phyloP scores from a whole-genome alignment of 208 protist genomes.

The Wallacemonas collosoma region DNA sequence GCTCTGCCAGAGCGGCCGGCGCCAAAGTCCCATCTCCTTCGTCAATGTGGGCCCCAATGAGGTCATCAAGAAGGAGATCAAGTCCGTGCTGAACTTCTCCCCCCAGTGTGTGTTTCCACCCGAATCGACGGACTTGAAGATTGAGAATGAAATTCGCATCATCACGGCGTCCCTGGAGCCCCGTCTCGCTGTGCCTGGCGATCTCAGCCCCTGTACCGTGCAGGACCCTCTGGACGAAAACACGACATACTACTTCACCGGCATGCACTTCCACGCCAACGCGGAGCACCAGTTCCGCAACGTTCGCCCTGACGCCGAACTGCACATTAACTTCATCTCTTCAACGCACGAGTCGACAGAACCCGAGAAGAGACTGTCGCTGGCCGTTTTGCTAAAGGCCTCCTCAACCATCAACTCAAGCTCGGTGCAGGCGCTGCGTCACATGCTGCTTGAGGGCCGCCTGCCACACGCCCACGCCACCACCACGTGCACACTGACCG shows the following conservation, averaged over 20 bases:
- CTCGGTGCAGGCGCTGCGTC: constrained; percentile 51
- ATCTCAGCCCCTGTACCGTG: constrained; percentile 52
- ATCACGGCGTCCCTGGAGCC: constrained; percentile 48
- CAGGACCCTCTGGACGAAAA: constrained; percentile 46
- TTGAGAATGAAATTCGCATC: constrained; percentile 54
- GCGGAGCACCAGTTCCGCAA: constrained; percentile 66
- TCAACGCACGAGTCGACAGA: constrained; percentile 13
- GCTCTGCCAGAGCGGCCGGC: constrained; percentile 48
- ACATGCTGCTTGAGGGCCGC: constrained; percentile 64
- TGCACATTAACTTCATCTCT: constrained; percentile 63
- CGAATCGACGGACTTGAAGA: constrained; percentile 52
- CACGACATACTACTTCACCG: constrained; percentile 50
- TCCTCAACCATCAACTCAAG: constrained; percentile 56
- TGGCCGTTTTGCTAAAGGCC: constrained; percentile 71
- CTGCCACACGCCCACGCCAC: constrained; percentile 54
- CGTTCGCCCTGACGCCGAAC: constrained; percentile 59
- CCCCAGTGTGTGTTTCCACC: constrained; percentile 48
- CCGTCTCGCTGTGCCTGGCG: constrained; percentile 26
- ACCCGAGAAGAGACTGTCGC: constrained; percentile 34
- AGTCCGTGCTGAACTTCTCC: constrained; percentile 57
- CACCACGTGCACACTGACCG: constrained; percentile 63
- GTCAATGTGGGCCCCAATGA: constrained; percentile 49
- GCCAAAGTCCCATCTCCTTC: constrained; percentile 79
- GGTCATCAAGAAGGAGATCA: constrained; percentile 29
- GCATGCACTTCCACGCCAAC: constrained; percentile 66